phyloP scores from a whole-genome alignment of 1,284 basidiomycete species.

The Cryptococcus sp. region DNA sequence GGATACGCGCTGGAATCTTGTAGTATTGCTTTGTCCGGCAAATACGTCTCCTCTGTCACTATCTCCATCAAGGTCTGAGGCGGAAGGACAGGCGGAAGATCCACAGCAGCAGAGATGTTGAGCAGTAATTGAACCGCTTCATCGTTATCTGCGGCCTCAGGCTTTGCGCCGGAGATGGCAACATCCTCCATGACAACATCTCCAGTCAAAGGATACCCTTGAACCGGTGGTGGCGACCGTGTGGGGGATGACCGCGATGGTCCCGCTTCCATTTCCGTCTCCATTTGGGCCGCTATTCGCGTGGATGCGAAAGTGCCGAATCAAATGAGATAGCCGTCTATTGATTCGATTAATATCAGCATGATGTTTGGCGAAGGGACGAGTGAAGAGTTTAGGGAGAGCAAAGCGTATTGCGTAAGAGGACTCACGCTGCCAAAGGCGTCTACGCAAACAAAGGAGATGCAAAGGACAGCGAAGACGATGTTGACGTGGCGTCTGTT shows the following conservation, averaged over 20 bases:
- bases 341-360: neutral
- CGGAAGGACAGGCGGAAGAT: slow-evolving; percentile 3
- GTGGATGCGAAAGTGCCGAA: neutral
- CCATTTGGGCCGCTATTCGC: slow-evolving; percentile 2
- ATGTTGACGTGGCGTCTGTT: neutral
- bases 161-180: neutral
- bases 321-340: neutral
- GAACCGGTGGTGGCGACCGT: slow-evolving; percentile 1
- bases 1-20: slow-evolving; percentile 20
- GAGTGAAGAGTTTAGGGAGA: neutral
- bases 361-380: neutral
- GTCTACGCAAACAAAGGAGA: slow-evolving; percentile 14
- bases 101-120: slow-evolving; percentile 28
- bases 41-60: neutral
- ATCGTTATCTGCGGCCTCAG: neutral
- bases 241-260: slow-evolving; percentile 12
- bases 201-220: neutral
- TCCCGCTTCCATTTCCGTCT: slow-evolving; percentile 11
- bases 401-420: neutral
- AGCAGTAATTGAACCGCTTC: slow-evolving; percentile 24
- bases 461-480: slow-evolving; percentile 14
- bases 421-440: slow-evolving; percentile 3
- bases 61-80: slow-evolving; percentile 5
- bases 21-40: slow-evolving; percentile 2
- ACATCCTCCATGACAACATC: slow-evolving; percentile 21